Evolutionary conservation across 2,329 filamentous ascomycete genomes (phyloP).

Genomic region (Simplicillium aogashimaense): DNA sequence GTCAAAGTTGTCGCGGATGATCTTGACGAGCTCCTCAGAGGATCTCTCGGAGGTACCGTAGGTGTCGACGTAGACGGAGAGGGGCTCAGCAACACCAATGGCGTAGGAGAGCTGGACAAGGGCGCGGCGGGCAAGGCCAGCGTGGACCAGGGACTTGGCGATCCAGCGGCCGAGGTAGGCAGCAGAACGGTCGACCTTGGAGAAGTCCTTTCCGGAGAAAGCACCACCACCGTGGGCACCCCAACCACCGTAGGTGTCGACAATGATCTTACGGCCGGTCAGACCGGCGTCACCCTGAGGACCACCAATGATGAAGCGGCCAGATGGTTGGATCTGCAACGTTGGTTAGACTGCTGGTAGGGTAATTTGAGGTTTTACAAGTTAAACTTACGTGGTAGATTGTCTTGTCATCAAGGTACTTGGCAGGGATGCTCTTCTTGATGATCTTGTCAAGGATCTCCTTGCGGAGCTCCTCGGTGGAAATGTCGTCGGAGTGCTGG

Average conservation of each 20-base stretch:
- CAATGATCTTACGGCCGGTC: slow-evolving; percentile 98
- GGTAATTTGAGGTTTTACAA: not conserved
- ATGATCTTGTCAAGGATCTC: slow-evolving; percentile 97
- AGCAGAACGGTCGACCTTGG: slow-evolving; percentile 98
- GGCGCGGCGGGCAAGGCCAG: slow-evolving; percentile 80
- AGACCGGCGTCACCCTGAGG: slow-evolving; percentile 98
- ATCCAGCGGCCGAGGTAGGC: slow-evolving; percentile 98
- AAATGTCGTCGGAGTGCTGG: slow-evolving; percentile 82
- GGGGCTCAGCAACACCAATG: slow-evolving; percentile 96
- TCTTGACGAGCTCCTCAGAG: slow-evolving; percentile 88
- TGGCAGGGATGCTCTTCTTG: slow-evolving; percentile 82
- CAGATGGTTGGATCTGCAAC: slow-evolving; percentile 82
- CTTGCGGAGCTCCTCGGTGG: slow-evolving; percentile 85
- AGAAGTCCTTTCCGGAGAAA: slow-evolving; percentile 99
- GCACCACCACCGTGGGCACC: slow-evolving; percentile 99
- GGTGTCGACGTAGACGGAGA: slow-evolving; percentile 94
- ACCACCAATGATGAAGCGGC: slow-evolving; percentile 97
- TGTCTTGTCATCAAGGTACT: slow-evolving; percentile 88
- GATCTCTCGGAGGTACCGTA: slow-evolving; percentile 90
- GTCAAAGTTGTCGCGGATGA: slow-evolving; percentile 95
- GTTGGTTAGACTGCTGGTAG: slow-evolving; percentile 4
- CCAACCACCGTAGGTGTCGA: slow-evolving; percentile 99
- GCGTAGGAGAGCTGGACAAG: slow-evolving; percentile 98
- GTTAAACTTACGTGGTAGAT: slow-evolving; percentile 61
- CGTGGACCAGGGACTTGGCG: slow-evolving; percentile 91